Evolutionary conservation across 495 filamentous ascomycete genomes (phyloP).

Genomic region (Neurospora africana): DNA sequence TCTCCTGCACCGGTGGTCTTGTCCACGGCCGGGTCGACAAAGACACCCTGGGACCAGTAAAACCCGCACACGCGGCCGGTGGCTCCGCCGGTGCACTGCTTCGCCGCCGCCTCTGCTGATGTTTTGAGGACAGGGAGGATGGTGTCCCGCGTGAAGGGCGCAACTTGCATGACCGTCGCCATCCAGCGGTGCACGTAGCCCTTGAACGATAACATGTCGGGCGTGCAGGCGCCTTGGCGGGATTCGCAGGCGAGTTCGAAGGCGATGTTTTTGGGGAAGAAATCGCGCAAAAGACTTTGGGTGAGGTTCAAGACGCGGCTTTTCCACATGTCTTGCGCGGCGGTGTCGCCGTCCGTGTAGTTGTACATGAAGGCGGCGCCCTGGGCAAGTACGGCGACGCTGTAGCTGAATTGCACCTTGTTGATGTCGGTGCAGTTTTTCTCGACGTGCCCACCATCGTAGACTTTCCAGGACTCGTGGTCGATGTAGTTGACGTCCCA

Average conservation of each 20-base stretch:
- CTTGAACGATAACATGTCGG: conserved; percentile 74
- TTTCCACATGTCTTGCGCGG: conserved; percentile 37
- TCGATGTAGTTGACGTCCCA: conserved; percentile 51
- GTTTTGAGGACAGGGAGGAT: conserved; percentile 52
- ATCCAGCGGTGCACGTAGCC: conserved; percentile 72
- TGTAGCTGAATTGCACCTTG: conserved; percentile 62
- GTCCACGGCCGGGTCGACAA: conserved; percentile 63
- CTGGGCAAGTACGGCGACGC: conserved; percentile 59
- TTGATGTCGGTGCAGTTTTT: conserved; percentile 53
- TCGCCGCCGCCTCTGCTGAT: conserved; percentile 55
- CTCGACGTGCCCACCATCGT: conserved; percentile 57
- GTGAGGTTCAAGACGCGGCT: conserved; percentile 49
- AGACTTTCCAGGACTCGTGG: conserved; percentile 45
- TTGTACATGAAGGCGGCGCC: conserved; percentile 75
- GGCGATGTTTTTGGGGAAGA: conserved; percentile 45
- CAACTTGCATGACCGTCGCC: conserved; percentile 58
- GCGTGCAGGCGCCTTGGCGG: conserved; percentile 47
- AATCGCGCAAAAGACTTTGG: conserved; percentile 47
- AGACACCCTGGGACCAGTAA: conserved; percentile 28
- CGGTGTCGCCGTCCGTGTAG: conserved; percentile 20
- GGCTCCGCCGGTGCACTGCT: conserved; percentile 52
- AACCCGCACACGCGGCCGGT: conserved; percentile 52
- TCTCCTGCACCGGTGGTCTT: conserved; percentile 51
- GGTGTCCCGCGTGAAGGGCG: conserved; percentile 48
- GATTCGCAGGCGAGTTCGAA: conserved; percentile 62